Evolutionary conservation across 768 basidiomycete species (phyloP).

Genomic region (Hygrocybe punicea): DNA sequence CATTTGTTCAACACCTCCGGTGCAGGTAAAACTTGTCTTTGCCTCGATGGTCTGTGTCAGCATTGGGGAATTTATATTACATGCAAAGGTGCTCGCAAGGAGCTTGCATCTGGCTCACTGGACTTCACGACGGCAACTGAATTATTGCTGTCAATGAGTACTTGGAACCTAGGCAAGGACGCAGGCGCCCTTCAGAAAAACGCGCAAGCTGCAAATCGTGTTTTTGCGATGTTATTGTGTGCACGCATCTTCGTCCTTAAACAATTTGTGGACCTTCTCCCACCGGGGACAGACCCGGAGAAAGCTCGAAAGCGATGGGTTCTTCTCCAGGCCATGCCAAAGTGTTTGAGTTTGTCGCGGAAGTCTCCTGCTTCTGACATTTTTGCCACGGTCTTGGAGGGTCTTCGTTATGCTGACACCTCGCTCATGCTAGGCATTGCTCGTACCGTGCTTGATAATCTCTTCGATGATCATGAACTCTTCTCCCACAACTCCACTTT

Average conservation of each 20-base stretch:
- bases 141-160: neutral
- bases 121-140: constrained; percentile 9
- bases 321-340: constrained; percentile 2
- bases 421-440: neutral
- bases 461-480: neutral
- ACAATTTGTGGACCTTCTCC: constrained; percentile 9
- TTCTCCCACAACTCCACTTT: neutral
- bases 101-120: constrained; percentile 3
- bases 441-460: neutral
- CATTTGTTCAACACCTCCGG: constrained; percentile 4
- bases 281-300: neutral
- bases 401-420: constrained; percentile 5
- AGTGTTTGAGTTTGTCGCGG: neutral
- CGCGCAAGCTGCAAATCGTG: constrained; percentile 2
- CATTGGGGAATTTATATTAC: constrained; percentile 9
- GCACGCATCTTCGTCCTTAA: constrained; percentile 13
- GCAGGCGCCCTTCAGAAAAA: constrained; percentile 4
- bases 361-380: constrained; percentile 1
- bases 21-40: neutral
- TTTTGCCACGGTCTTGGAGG: constrained; percentile 1
- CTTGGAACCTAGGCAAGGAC: constrained; percentile 5
- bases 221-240: constrained; percentile 13
- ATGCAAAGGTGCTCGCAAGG: neutral
- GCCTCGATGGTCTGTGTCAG: neutral
- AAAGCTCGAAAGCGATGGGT: constrained; percentile 13